These are phyloP conservation scores for Datisca glomerata DNA, from an alignment of 306 rosid species.

Conservation along the genomic window DNA sequence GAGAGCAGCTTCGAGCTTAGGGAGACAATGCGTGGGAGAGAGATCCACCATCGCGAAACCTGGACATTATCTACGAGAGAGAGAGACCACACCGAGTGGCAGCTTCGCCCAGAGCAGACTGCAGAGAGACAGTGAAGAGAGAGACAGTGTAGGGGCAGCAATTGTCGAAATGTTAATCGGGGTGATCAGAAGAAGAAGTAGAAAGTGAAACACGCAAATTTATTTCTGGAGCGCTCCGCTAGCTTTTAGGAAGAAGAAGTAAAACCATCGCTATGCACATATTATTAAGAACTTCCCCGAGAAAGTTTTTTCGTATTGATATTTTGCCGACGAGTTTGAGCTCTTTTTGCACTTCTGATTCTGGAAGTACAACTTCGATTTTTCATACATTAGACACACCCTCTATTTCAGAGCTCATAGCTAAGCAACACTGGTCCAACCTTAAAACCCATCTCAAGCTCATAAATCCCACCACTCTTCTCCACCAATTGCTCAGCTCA, in stretches of 20 bases:
- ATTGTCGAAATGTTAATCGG: too few relatives aligned
- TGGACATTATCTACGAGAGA: too few relatives aligned
- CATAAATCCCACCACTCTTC: conserved; percentile 24
- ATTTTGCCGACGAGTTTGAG: background rate
- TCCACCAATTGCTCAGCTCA: conserved; percentile 35
- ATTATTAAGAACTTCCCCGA: background rate
- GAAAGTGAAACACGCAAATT: too few relatives aligned
- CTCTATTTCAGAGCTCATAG: conserved; percentile 41
- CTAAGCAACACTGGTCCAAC: conserved; percentile 60
- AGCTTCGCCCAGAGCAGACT: too few relatives aligned
- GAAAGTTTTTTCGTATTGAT: background rate
- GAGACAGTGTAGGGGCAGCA: too few relatives aligned
- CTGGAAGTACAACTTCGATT: conserved; percentile 12
- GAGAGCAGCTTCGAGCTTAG: too few relatives aligned
- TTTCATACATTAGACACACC: conserved; percentile 13
- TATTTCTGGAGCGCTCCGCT: too few relatives aligned
- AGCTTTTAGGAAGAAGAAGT: background rate
- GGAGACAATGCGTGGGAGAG: too few relatives aligned
- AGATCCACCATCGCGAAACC: too few relatives aligned
- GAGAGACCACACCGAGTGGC: too few relatives aligned
- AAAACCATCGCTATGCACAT: conserved; percentile 1
- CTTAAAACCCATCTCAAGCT: conserved; percentile 39
- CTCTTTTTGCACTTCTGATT: conserved; percentile 9
- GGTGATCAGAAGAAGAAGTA: too few relatives aligned
- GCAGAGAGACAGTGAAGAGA: too few relatives aligned